A percentile compares a stretch with the other conserved stretches of the same genome.
These are phyloP conservation scores for Cyclotella baltica DNA, from an alignment of 108 stramenopile species.

Conservation along the genomic window DNA sequence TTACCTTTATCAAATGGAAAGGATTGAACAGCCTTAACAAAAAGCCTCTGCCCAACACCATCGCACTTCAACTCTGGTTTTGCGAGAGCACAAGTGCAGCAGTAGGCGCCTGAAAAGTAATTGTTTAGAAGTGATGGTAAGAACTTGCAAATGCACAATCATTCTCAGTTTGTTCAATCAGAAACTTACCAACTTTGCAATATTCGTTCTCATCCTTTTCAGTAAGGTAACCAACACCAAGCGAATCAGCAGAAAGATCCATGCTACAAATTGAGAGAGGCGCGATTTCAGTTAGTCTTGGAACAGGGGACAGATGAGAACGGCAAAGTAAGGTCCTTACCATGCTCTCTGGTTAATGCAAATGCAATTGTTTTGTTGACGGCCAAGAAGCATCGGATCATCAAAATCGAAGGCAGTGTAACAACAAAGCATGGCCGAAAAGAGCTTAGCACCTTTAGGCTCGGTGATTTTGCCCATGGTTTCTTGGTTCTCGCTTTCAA, in stretches of 20 bases:
- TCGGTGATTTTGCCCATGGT: neutral
- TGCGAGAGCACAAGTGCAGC: conserved; percentile 9
- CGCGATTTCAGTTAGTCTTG: neutral
- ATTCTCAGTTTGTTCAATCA: too few species aligned
- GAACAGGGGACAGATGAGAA: too few species aligned
- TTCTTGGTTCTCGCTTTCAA: neutral
- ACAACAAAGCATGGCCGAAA: conserved; percentile 10
- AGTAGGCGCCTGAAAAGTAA: neutral
- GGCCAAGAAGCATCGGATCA: neutral
- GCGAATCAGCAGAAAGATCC: conserved; percentile 10
- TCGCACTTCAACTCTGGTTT: neutral
- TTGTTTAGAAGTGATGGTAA: neutral
- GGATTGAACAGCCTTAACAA: neutral
- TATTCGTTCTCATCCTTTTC: neutral
- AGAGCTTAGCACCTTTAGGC: neutral
- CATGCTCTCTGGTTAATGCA: conserved; percentile 13
- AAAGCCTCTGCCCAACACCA: neutral
- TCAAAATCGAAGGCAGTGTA: conserved; percentile 14
- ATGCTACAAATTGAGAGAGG: neutral
- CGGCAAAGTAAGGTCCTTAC: neutral
- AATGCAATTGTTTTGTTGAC: neutral
- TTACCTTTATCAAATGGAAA: neutral
- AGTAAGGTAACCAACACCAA: conserved; percentile 2
- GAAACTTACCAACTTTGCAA: conserved; percentile 1
- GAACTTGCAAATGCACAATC: too few species aligned